Base-by-base conservation (phyloP, 2,329 filamentous ascomycete genomes). In the Sarocladiaceae sp. region DNA sequence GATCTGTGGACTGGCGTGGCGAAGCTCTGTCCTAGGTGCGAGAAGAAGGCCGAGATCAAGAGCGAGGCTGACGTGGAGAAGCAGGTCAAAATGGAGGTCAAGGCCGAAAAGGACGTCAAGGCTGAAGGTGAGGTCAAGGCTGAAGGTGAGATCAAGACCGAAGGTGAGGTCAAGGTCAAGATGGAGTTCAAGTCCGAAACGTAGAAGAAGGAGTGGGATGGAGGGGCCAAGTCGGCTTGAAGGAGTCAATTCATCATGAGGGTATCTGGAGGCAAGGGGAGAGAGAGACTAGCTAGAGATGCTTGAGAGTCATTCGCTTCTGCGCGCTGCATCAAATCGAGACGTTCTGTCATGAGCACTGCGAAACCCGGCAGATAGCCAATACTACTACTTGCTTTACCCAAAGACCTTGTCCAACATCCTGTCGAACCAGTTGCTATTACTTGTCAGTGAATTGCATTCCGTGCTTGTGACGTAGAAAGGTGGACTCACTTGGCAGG, bases 401-500 rank as follows among this genome's bases (percentile, higher is more conserved):
- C 48, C 48, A 32, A 51, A 51, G 10, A 48, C 10, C 26, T 48
- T 50, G 45, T 50, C 50, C n/a, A 51, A 33, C 11, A 51, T 20
- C 18, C 43, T 41, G 15, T 45, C 46, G 15, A 48, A 50, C 42
- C 43, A 41, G 27, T 45, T 53, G 4, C 55, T 59, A 20, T 11
- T 13, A 29, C 9, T 13, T 29, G 13, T 29, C 26, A 29, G 13
- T 29, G 26, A 7, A 29, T 29, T 29, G 9, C 10, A 33, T 18
- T 15, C 9, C 32, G 32, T 10, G 11, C 7, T 7, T 16, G 18
- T 6, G 21, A 19, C 9, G 13, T 29, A n/a, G 18, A 24, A 40
- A 31, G 23, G 26, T 9, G 10, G 43, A 57, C 71, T 57, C 60
- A 78, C 77, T 65, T 74, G 15, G 80, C 68, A 1, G 71, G 70